phyloP scores from a whole-genome alignment of 2,329 filamentous ascomycete genomes.

The Talaromyces verruculosus region DNA sequence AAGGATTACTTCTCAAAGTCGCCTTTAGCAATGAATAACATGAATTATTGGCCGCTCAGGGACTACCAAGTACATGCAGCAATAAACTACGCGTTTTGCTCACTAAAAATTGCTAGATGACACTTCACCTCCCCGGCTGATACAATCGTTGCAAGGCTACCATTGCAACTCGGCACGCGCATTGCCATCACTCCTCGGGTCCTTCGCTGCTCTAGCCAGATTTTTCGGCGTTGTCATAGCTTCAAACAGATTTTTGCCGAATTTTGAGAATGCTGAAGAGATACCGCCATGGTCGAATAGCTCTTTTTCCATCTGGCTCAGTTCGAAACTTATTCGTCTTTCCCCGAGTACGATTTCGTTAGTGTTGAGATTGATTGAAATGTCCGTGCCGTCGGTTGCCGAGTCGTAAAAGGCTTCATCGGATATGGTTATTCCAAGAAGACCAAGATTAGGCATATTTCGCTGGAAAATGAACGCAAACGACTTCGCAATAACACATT shows the following conservation, averaged over 20 bases:
- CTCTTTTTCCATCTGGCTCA: constrained; percentile 43
- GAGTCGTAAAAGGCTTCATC: constrained; percentile 43
- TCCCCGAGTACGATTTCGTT: constrained; percentile 27
- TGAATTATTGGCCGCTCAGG: not conserved
- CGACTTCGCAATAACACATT: constrained; percentile 47
- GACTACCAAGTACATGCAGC: not conserved
- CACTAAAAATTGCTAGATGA: not conserved
- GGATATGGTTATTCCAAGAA: constrained; percentile 45
- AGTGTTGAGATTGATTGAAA: constrained; percentile 38
- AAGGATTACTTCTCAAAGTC: not conserved
- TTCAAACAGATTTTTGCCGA: constrained; percentile 39
- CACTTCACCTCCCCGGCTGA: not conserved
- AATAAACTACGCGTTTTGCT: not conserved
- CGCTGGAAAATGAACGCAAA: constrained; percentile 51
- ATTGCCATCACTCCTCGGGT: not conserved
- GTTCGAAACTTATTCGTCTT: constrained; percentile 34
- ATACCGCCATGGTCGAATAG: constrained; percentile 42
- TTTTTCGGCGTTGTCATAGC: constrained; percentile 25
- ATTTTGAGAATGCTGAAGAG: constrained; percentile 41
- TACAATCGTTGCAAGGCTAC: not conserved
- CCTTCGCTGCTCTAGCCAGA: not conserved
- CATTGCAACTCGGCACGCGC: constrained; percentile 14
- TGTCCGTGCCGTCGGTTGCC: constrained; percentile 36
- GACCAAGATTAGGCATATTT: constrained; percentile 49
- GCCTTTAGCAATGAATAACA: not conserved